phyloP scores from a whole-genome alignment of 345 rosid species.

The Lepidium didymum region DNA sequence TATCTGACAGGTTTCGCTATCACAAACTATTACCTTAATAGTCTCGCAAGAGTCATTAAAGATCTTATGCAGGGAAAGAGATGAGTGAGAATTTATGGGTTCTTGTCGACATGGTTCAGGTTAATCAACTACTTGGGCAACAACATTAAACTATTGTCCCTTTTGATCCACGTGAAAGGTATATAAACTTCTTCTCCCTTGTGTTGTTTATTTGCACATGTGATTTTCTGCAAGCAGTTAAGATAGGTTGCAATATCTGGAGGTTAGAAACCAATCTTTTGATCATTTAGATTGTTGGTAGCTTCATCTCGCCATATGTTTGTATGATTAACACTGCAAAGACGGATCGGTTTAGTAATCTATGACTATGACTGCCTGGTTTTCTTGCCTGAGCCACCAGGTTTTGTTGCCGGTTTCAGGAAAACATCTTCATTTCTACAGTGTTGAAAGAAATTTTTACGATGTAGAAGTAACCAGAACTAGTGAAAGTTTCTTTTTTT shows the following conservation, averaged over 20 bases:
- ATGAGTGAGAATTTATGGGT: not conserved
- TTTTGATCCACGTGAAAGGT: constrained; percentile 15
- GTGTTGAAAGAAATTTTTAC: not conserved
- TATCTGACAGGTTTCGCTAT: constrained; percentile 2
- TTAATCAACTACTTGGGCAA: constrained; percentile 5
- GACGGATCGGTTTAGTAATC: not conserved
- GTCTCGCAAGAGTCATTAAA: not conserved
- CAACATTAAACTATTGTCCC: not conserved
- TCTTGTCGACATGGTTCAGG: constrained; percentile 7
- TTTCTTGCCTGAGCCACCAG: not conserved
- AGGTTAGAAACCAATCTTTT: not conserved
- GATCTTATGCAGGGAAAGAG: constrained; percentile 21
- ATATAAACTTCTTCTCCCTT: not conserved
- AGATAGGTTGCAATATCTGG: constrained; percentile 7
- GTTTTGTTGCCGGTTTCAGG: not conserved
- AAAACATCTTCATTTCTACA: not conserved
- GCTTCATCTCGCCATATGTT: not conserved
- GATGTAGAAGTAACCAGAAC: not conserved
- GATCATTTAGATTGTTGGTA: not conserved
- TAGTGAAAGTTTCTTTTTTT: not conserved
- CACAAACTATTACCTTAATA: not conserved
- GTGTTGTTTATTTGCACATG: constrained; percentile 2
- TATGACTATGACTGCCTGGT: not conserved
- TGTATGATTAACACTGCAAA: not conserved
- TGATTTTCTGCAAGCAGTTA: not conserved